Base-by-base conservation (phyloP, 495 filamentous ascomycete genomes). In the Penicillium paxilli region DNA sequence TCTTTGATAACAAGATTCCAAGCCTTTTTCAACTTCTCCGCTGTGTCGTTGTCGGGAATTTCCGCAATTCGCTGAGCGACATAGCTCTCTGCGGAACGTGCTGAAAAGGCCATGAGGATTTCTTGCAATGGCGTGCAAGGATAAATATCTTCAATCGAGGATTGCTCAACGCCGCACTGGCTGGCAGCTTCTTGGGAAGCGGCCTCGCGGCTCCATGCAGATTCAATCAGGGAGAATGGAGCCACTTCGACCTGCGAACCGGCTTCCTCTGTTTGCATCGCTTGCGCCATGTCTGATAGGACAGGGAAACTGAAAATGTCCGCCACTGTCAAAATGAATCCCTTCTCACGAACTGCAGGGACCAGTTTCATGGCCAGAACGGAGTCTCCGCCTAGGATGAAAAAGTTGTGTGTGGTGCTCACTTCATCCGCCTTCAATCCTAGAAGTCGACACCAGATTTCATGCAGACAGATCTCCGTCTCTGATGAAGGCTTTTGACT, bases 61-160 rank as follows among this genome's bases (percentile, higher is more conserved):
- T 47, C 48, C 6, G 72, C 66, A 10, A 67, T 58, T 20, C 68
- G 70, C 46, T 75, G 75, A 3, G 77, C 77, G 1, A 83, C 71
- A 47, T 84, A 84, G 14, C 75, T 72, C 35, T 77, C 78, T 12
- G 65, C 62, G 12, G 74, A 65, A 50, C 77, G 75, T 28, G 69
- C 66, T 4, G 81, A 78, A 11, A 83, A 61, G 1, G 76, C 75
- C 66, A 83, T 73, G 5, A 85, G 66, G 4, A 74, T 78, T 56
- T 82, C 81, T 60, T 86, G 83, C 14, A 84, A 58, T 7, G 81
- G 78, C 0, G 80, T 57, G 32, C 54, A 57, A 3, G 54, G 54
- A 17, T 57, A 57, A 4, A 51, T 51, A 32, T 57, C 54, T 79
- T 64, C 79, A 78, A 57, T 52, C 10, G 10, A 12, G 5, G 44